Conservation (phyloP, 768 basidiomycete genomes). For the Lentinula detonsa region DNA sequence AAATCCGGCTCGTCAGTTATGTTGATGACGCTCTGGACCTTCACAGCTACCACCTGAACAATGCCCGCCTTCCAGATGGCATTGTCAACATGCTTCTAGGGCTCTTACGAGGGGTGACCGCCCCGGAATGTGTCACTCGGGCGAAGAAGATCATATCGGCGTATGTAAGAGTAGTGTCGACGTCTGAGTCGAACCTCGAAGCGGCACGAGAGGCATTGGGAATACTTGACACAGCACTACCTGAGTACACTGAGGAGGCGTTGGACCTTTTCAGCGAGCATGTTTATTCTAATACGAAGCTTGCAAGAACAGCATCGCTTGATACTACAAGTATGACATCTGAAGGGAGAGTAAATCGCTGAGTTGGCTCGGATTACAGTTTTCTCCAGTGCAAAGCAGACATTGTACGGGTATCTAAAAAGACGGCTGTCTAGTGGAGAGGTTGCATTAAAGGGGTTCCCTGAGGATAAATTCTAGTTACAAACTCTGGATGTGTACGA, state of each 20-base stretch:
- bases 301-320: neutral
- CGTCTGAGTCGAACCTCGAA: neutral
- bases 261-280: constrained; percentile 6
- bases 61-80: neutral
- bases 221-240: neutral
- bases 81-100: neutral
- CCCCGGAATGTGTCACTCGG: neutral
- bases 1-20: neutral
- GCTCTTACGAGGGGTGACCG: neutral
- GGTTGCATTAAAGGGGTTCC: neutral
- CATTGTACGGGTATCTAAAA: too few species aligned
- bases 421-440: neutral
- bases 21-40: constrained; percentile 1
- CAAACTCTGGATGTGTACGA: neutral
- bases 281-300: neutral
- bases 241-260: neutral
- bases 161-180: neutral
- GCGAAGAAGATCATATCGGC: neutral
- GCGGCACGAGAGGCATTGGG: neutral
- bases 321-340: neutral
- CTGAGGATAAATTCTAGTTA: neutral
- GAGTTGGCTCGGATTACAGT: neutral
- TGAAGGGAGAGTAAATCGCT: neutral
- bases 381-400: too few species aligned
- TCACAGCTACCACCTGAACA: neutral